Evolutionary conservation across 2,329 filamentous ascomycete genomes (phyloP), one percentile per base, ranked within the genome.

Genomic region (Aspergillus sp.): DNA sequence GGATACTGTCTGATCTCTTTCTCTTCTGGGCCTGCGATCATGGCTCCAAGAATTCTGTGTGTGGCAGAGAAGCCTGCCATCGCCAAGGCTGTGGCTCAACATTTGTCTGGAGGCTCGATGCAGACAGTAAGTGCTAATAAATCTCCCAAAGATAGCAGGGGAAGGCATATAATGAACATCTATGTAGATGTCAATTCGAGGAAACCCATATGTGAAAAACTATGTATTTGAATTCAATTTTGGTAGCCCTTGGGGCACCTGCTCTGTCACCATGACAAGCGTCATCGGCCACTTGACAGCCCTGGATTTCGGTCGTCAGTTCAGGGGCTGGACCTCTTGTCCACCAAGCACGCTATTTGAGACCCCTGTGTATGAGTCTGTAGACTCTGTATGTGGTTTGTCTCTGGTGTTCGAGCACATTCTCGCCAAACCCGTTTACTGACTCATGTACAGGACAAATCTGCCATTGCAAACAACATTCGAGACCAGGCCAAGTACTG

Each of bases 211-310:
- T 68, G 85, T 95, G 65, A 97, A 96, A 65, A 98, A 98, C 59
- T 97, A 96, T 70, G 77, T 82, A 27, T 98, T 98, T 61, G 78
- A 85, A 37, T 98, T 93, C 69, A 83, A 88, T 62, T 98, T 98
- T 64, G 84, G 84, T 5, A 77, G 74, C 37, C 74, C 78, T 52
- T 95, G 89, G 86, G 90, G 90, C 13, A 76, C 75, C 48, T 95
- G 88, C 64, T 75, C 81, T 9, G 91, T 96, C 37, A 90, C 85
- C 35, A 97, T 98, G 87, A 98, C 93, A 44, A 90, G 86, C 49
- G 93, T 98, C 26, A 75, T 86, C 8, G 93, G 93, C 9, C 93
- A 98, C 68, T 76, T 98, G 51, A 90, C 88, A 29, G 76, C 74
- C n/a, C 71, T 85, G 36, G 88, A 94, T 41, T 96, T 98, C 57